Base-by-base conservation (phyloP, 768 basidiomycete genomes). In the Termitomyces sp. region DNA sequence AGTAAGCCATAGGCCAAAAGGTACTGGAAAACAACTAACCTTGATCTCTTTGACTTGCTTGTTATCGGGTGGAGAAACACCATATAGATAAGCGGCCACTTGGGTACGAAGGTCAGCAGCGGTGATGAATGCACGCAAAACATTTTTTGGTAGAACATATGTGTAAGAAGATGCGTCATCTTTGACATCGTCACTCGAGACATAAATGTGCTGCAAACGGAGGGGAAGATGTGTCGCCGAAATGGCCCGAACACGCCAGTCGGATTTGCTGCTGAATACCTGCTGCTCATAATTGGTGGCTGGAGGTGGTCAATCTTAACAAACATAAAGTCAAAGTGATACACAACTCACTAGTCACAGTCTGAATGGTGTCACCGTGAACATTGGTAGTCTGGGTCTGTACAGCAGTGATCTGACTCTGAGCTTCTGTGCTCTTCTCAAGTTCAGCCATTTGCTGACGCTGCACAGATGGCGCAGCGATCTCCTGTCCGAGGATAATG, bases 381-480 rank as follows among this genome's bases (percentile, higher is more conserved):
- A 97, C 85, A 70, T 98, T 98, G 55, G 95, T 98, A 2, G 97
- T 98, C 82, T 93, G 89, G n/a, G 95, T 98, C 74, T 98, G 94
- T 47, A 98, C 78, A 24, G 97, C 95, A 2, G 97, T 99, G 65
- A 98, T 90, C 72, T 98, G 96, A 50, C 85, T 84, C 63, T 94
- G 93, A 0, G 97, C 95, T 70, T 97, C 96, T 6, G 91, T 84
- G 59, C 91, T 90, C 80, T 98, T 98, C 74, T 99, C 97, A 55
- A 99, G 78, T 71, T 98, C 97, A 18, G 96, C 97, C 95, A 98
- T 97, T 74, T 99, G 97, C 73, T 98, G 97, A 51, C 97, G 87
- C 71, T 99, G 97, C 3, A 91, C 89, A 4, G 93, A 95, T 0
- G 94, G 94, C 5, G 94, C 94, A 41, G 90, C 93, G 60, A 99